A percentile compares a stretch with the other conserved stretches of the same genome.
Evolutionary conservation across 176 grass and related monocot genomes (phyloP).

Genomic region (Eleusine coracana): DNA sequence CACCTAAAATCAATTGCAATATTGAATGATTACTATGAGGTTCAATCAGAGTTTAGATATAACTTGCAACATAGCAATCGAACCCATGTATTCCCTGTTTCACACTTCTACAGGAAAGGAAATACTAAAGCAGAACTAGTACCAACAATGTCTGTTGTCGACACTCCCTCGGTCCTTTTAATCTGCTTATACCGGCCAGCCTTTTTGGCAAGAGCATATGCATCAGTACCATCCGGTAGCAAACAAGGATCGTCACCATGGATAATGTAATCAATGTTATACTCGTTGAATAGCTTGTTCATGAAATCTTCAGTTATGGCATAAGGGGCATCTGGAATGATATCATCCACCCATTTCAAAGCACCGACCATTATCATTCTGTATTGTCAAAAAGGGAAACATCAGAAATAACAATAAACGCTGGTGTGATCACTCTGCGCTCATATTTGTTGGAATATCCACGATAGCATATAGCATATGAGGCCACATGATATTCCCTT

Average conservation of each 20-base stretch:
- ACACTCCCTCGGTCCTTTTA: slow-evolving; percentile 92
- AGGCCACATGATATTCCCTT: background rate
- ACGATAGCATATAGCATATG: background rate
- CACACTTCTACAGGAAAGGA: background rate
- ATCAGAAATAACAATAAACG: background rate
- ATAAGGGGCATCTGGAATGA: slow-evolving; percentile 90
- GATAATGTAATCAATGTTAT: slow-evolving; percentile 97
- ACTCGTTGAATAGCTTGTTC: slow-evolving; percentile 88
- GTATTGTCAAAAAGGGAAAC: slow-evolving; percentile 16
- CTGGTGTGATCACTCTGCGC: background rate
- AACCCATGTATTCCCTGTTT: background rate
- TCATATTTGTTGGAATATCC: too few relatives aligned
- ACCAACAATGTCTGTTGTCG: slow-evolving; percentile 93
- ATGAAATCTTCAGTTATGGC: slow-evolving; percentile 95
- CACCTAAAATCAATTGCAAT: background rate
- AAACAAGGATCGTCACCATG: slow-evolving; percentile 96
- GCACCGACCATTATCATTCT: slow-evolving; percentile 89
- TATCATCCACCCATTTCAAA: slow-evolving; percentile 91
- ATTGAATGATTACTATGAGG: background rate
- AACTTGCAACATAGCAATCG: slow-evolving; percentile 2
- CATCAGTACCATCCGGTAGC: slow-evolving; percentile 88
- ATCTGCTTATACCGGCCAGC: slow-evolving; percentile 96
- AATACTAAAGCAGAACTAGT: slow-evolving; percentile 37
- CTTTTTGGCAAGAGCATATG: slow-evolving; percentile 93
- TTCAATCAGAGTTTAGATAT: background rate